Evolutionary conservation across 208 protist genomes (phyloP), one percentile per base, ranked within the genome.

Genomic region (Crithidia acanthocephali): DNA sequence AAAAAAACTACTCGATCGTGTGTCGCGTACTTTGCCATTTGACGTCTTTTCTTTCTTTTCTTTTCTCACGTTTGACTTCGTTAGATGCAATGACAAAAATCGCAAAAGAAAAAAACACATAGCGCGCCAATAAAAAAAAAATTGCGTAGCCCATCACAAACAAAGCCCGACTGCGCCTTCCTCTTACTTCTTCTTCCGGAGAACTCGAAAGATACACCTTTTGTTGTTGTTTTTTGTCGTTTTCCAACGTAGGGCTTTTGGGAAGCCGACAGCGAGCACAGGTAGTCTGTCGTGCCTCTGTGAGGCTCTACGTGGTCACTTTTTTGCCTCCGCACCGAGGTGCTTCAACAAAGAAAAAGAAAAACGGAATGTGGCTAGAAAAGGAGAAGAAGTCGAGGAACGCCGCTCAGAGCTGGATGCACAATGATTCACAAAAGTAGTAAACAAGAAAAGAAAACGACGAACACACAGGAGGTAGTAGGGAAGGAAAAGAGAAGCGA

Each of bases 31-130:
- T n/a, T n/a, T n/a, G n/a, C n/a, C n/a, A n/a, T n/a, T n/a, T n/a
- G n/a, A n/a, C n/a, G n/a, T 51, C 11, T 51, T 4, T 33, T 52
- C 33, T 37, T 35, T 65, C 57, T 13, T 67, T 44, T 60, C 10
- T 60, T 10, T 13, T 18, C 35, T 40, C 8, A 40, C 5, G 11
- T 40, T 40, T 40, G 5, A 32, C 22, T 56, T 40, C 22, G 55
- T 22, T 30, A 55, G 42, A 72, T 52, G 32, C 48, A 72, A 47
- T 61, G 48, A 47, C 33, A 40, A 45, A 18, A 47, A 30, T 37
- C 56, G 27, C n/a, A 42, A 45, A 2, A 40, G 16, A 11, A 40
- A 11, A 40, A 5, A 11, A 40, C 35, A 40, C 35, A 11, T 40
- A 45, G 25, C 25, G 2, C 30, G 52, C 44, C 44, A 48, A n/a